phyloP scores from a whole-genome alignment of 371 early-diverging fungal species.

The Modicella reniformis region DNA sequence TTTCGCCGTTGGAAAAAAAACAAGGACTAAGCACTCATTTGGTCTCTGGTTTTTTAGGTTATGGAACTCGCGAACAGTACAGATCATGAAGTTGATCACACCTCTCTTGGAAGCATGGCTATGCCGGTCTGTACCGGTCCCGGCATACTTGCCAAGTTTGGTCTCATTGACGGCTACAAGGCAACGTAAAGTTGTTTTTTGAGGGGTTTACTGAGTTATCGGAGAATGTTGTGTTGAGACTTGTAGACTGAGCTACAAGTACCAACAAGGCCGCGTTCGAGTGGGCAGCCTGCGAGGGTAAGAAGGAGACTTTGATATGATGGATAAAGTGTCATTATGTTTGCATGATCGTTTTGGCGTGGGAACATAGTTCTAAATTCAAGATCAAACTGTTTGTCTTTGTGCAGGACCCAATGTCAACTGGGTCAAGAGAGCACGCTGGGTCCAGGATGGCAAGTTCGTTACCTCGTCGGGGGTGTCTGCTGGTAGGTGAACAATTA shows the following conservation, averaged over 20 bases:
- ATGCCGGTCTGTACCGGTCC: conserved; percentile 62
- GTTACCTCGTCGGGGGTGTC: conserved; percentile 61
- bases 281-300: conserved; percentile 27
- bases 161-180: conserved; percentile 54
- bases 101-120: conserved; percentile 22
- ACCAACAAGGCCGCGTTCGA: conserved; percentile 59
- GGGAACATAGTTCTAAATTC: neutral
- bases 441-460: conserved; percentile 61
- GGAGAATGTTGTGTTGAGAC: too few relatives aligned
- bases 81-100: conserved; percentile 18
- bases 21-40: neutral
- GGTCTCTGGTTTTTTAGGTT: conserved; percentile 13
- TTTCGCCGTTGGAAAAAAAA: neutral
- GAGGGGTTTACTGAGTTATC: too few relatives aligned
- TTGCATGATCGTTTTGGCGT: neutral
- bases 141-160: conserved; percentile 56
- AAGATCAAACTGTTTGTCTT: neutral
- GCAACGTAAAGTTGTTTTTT: conserved; percentile 47
- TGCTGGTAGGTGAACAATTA: conserved; percentile 16
- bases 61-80: conserved; percentile 14
- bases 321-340: neutral
- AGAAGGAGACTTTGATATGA: too few relatives aligned
- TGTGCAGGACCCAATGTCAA: conserved; percentile 21
- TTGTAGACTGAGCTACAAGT: neutral
- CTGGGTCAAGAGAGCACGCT: conserved; percentile 62